These are phyloP conservation scores for Zelopaecilomyces penicillatus DNA, from an alignment of 2,329 filamentous ascomycete genomes.

Conservation along the genomic window DNA sequence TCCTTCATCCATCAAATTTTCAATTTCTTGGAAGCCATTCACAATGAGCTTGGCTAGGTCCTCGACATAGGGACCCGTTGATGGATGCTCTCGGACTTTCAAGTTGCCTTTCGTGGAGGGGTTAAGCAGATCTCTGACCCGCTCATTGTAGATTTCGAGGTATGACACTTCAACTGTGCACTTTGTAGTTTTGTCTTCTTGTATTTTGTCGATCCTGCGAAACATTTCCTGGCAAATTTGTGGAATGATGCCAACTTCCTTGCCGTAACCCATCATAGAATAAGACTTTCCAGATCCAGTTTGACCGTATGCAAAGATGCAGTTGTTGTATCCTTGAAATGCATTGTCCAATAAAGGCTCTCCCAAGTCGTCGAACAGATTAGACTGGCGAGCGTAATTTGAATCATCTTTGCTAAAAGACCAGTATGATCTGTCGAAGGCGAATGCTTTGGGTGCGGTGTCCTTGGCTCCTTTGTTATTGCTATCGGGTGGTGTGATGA, in stretches of 20 bases:
- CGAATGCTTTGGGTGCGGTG: slow-evolving; percentile 72
- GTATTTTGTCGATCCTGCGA: slow-evolving; percentile 64
- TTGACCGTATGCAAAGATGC: slow-evolving; percentile 98
- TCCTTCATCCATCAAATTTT: slow-evolving; percentile 97
- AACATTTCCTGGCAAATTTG: slow-evolving; percentile 99
- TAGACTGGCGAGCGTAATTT: slow-evolving; percentile 82
- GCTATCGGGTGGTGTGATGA: slow-evolving; percentile 66
- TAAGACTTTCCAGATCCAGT: slow-evolving; percentile 98
- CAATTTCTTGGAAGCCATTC: slow-evolving; percentile 87
- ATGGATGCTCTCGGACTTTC: slow-evolving; percentile 95
- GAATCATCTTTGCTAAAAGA: slow-evolving; percentile 78
- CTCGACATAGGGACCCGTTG: slow-evolving; percentile 95
- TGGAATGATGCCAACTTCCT: slow-evolving; percentile 91
- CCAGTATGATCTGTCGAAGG: slow-evolving; percentile 97
- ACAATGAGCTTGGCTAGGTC: slow-evolving; percentile 94
- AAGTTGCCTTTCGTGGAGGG: slow-evolving; percentile 92
- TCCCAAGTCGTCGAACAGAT: slow-evolving; percentile 82
- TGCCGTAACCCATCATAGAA: slow-evolving; percentile 99
- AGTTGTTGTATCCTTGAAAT: slow-evolving; percentile 98
- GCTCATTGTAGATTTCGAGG: slow-evolving; percentile 97
- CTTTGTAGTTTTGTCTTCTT: slow-evolving; percentile 64
- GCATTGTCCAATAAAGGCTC: slow-evolving; percentile 92
- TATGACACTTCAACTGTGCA: slow-evolving; percentile 98
- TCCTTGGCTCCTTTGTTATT: slow-evolving; percentile 61
- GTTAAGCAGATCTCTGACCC: slow-evolving; percentile 90